Evolutionary conservation across 1,284 basidiomycete genomes (phyloP).

Genomic region (Puccinia polysora): DNA sequence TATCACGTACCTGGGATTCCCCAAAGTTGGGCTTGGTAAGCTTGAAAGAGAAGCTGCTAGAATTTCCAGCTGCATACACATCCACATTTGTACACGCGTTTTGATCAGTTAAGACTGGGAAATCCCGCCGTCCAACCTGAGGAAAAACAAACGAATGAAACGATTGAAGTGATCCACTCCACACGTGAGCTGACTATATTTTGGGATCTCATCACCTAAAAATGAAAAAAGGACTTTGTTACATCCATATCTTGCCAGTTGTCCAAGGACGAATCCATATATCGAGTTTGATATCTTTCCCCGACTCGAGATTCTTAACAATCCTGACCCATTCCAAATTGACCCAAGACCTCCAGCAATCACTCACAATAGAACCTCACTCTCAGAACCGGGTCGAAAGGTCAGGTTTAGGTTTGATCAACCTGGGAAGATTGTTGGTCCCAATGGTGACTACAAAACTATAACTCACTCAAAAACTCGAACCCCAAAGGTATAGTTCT

Average conservation of each 20-base stretch:
- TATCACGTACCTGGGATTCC: constrained; percentile 10
- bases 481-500: constrained; percentile 54
- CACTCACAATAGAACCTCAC: constrained; percentile 58
- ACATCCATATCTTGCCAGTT: constrained; percentile 60
- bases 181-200: too few relatives aligned
- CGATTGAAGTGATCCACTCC: too few relatives aligned
- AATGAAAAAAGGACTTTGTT: constrained; percentile 63
- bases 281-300: constrained; percentile 60
- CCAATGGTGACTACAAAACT: constrained; percentile 60
- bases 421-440: constrained; percentile 60
- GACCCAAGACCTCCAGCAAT: constrained; percentile 55
- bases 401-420: constrained; percentile 61
- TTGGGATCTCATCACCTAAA: too few relatives aligned
- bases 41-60: not conserved
- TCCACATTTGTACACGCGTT: too few relatives aligned
- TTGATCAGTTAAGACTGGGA: too few relatives aligned
- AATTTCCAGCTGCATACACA: too few relatives aligned
- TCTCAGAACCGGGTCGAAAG: constrained; percentile 57
- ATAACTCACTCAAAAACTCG: constrained; percentile 55
- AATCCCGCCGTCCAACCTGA: too few relatives aligned
- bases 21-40: constrained; percentile 36
- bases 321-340: constrained; percentile 44
- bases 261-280: constrained; percentile 61
- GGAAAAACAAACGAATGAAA: too few relatives aligned
- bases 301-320: constrained; percentile 58